Conservation (phyloP, 306 rosid genomes). For the Pterocarpus santalinus region DNA sequence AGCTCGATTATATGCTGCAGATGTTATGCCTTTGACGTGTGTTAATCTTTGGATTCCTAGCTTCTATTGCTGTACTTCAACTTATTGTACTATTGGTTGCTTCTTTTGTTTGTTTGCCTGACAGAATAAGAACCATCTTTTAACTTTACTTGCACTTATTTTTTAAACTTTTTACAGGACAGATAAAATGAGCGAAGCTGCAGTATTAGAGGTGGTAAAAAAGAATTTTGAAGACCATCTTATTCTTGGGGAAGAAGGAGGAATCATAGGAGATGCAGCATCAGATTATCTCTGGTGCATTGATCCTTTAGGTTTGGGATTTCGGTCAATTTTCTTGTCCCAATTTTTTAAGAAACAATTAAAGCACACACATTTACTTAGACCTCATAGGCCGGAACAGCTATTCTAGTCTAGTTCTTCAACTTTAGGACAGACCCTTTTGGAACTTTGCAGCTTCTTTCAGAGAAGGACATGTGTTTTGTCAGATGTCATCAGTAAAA, state of each 20-base stretch:
- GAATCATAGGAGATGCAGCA: conserved; percentile 84
- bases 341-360: conserved; percentile 14
- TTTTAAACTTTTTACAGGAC: conserved; percentile 70
- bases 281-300: conserved; percentile 99
- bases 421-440: neutral
- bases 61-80: conserved; percentile 9
- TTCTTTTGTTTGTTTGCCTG: conserved; percentile 10
- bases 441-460: conserved; percentile 30
- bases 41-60: conserved; percentile 1
- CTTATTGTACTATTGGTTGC: neutral
- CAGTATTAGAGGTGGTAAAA: conserved; percentile 79
- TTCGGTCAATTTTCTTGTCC: conserved; percentile 34
- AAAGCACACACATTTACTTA: conserved; percentile 2
- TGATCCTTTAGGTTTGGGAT: conserved; percentile 88
- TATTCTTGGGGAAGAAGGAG: conserved; percentile 98
- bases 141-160: conserved; percentile 26
- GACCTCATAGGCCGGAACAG: conserved; percentile 4
- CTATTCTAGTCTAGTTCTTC: conserved; percentile 28
- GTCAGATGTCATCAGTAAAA: neutral
- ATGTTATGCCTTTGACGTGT: conserved; percentile 26
- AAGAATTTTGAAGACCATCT: conserved; percentile 84
- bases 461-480: neutral
- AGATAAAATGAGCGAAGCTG: conserved; percentile 93
- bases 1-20: conserved; percentile 20
- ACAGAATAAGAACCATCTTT: conserved; percentile 13